Percentiles rank a stretch among this genome's conserved stretches.
phyloP scores from a whole-genome alignment of 805 yeast genomes.

The Hanseniaspora taiwanica region DNA sequence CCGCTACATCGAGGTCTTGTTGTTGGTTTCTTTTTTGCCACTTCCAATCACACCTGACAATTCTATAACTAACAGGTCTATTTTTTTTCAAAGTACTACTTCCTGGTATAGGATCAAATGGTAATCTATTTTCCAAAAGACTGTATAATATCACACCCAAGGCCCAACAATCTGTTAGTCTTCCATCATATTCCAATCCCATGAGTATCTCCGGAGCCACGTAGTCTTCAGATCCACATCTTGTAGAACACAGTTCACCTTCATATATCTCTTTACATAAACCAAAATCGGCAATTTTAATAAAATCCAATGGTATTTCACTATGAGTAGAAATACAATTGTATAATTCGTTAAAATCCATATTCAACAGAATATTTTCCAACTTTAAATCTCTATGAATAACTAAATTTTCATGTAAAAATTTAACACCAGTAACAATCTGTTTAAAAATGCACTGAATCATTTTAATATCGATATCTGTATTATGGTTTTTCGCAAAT shows the following conservation, averaged over 20 bases:
- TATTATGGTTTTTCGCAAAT: constrained; percentile 41
- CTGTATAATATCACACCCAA: constrained; percentile 84
- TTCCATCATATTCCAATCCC: constrained; percentile 87
- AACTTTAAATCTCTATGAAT: constrained; percentile 88
- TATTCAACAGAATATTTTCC: constrained; percentile 65
- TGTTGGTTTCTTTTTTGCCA: no score
- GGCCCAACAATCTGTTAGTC: constrained; percentile 89
- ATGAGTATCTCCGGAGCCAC: constrained; percentile 87
- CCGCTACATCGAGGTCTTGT: no score
- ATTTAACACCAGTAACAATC: constrained; percentile 51
- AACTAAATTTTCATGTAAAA: constrained; percentile 52
- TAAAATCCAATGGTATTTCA: constrained; percentile 23
- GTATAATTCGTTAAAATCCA: no score
- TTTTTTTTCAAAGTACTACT: constrained; percentile 25
- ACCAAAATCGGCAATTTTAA: constrained; percentile 79
- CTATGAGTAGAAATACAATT: no score
- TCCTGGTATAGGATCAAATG: constrained; percentile 60
- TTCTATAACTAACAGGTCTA: constrained; percentile 62
- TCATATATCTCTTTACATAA: constrained; percentile 52
- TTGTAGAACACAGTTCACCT: constrained; percentile 54
- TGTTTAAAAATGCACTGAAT: constrained; percentile 59
- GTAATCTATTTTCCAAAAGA: constrained; percentile 71
- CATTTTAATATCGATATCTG: constrained; percentile 33
- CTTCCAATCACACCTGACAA: constrained; percentile 85
- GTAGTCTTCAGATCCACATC: constrained; percentile 95